These are phyloP conservation scores for Cornus controversa DNA, from an alignment of 148 eudicot species.

Conservation along the genomic window DNA sequence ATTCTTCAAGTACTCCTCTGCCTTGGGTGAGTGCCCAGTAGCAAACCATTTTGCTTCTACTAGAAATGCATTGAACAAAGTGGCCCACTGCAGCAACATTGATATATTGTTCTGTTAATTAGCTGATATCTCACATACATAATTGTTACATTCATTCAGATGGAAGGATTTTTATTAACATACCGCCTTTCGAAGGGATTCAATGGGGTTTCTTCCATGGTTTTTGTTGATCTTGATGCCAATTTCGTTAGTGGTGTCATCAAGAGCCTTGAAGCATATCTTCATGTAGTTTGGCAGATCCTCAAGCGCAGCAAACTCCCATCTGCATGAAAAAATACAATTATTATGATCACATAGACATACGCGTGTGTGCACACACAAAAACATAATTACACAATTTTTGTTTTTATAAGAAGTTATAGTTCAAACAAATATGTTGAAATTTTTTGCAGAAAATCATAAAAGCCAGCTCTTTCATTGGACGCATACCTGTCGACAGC, in stretches of 20 bases:
- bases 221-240: slow-evolving; percentile 24
- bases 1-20: too few relatives aligned
- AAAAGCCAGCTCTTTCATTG: too few relatives aligned
- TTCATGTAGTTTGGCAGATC: slow-evolving; percentile 54
- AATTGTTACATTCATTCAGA: neutral
- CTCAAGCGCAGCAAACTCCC: slow-evolving; percentile 31
- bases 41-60: too few relatives aligned
- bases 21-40: too few relatives aligned
- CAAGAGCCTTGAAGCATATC: slow-evolving; percentile 32
- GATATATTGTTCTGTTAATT: neutral
- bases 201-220: slow-evolving; percentile 40
- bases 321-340: slow-evolving; percentile 29
- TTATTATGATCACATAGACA: too few relatives aligned
- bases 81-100: too few relatives aligned
- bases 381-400: too few relatives aligned
- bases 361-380: too few relatives aligned
- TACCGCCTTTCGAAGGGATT: slow-evolving; percentile 31
- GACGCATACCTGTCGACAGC: slow-evolving; percentile 39
- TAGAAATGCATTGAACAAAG: too few relatives aligned
- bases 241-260: slow-evolving; percentile 34
- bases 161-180: neutral
- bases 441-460: too few relatives aligned
- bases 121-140: neutral
- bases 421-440: too few relatives aligned
- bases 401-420: too few relatives aligned